Percentiles rank a stretch among this genome's conserved stretches.
These are phyloP conservation scores for Geotrichum siamense DNA, from an alignment of 1,139 yeast genomes.

Conservation along the genomic window DNA sequence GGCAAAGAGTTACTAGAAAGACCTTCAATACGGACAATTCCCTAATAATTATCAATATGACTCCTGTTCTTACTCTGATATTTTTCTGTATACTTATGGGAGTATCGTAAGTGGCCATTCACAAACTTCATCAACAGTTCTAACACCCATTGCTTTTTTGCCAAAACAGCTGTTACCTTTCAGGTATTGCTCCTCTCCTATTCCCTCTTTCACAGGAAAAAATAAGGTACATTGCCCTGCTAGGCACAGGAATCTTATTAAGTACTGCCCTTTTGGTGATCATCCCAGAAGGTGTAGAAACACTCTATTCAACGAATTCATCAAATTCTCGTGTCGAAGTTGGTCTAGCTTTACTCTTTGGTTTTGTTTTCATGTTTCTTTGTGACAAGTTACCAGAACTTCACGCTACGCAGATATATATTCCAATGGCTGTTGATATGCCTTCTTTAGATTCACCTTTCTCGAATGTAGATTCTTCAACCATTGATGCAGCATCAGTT, in stretches of 20 bases:
- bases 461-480: background rate
- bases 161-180: conserved; percentile 22
- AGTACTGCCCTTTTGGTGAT: conserved; percentile 60
- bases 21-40: too few relatives aligned
- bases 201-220: conserved; percentile 31
- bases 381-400: conserved; percentile 38
- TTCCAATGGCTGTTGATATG: conserved; percentile 21
- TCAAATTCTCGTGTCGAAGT: conserved; percentile 20
- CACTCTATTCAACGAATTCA: conserved; percentile 31
- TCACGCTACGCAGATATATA: conserved; percentile 6
- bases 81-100: conserved; percentile 29
- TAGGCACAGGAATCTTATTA: conserved; percentile 57
- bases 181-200: conserved; percentile 38
- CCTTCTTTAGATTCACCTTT: conserved; percentile 11
- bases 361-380: conserved; percentile 48
- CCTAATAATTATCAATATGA: conserved; percentile 17
- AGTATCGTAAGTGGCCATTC: conserved; percentile 29
- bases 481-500: background rate
- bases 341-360: conserved; percentile 41
- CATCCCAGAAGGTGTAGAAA: conserved; percentile 63
- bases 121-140: background rate
- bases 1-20: too few relatives aligned
- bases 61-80: conserved; percentile 24
- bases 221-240: conserved; percentile 38
- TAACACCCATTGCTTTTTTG: background rate